These are phyloP conservation scores for Inga leiocalycina DNA, from an alignment of 306 rosid genomes.

Conservation along the genomic window DNA sequence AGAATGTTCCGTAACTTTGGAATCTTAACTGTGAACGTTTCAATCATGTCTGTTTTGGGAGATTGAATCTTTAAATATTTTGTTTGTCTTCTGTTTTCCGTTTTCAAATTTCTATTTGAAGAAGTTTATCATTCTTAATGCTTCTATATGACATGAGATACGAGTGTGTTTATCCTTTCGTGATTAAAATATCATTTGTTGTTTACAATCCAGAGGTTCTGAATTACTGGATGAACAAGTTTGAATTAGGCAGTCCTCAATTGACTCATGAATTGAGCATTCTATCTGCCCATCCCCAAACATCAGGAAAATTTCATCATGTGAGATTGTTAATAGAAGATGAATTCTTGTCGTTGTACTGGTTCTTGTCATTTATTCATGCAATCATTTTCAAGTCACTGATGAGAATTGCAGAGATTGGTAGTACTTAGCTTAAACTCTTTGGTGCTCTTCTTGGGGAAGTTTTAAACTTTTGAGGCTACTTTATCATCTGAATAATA, in stretches of 20 bases:
- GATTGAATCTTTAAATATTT: neutral
- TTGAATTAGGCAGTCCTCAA: neutral
- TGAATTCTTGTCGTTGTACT: neutral
- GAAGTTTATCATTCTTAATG: neutral
- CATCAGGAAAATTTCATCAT: neutral
- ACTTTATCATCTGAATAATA: neutral
- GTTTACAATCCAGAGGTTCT: neutral
- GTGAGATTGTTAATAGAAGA: neutral
- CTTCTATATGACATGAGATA: neutral
- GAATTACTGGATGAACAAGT: constrained; percentile 5
- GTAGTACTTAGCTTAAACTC: neutral
- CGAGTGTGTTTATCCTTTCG: neutral
- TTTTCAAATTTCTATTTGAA: neutral
- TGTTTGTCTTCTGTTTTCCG: neutral
- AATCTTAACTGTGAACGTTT: neutral
- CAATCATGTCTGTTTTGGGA: neutral
- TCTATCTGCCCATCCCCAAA: neutral
- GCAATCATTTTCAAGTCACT: neutral
- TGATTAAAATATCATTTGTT: neutral
- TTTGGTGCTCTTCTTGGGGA: neutral
- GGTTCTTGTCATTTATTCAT: neutral
- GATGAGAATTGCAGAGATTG: neutral
- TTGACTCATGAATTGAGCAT: neutral
- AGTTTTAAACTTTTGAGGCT: constrained; percentile 11
- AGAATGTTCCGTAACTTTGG: neutral